These are phyloP conservation scores for Bremia lactucae DNA, from an alignment of 352 stramenopile genomes.

Conservation along the genomic window DNA sequence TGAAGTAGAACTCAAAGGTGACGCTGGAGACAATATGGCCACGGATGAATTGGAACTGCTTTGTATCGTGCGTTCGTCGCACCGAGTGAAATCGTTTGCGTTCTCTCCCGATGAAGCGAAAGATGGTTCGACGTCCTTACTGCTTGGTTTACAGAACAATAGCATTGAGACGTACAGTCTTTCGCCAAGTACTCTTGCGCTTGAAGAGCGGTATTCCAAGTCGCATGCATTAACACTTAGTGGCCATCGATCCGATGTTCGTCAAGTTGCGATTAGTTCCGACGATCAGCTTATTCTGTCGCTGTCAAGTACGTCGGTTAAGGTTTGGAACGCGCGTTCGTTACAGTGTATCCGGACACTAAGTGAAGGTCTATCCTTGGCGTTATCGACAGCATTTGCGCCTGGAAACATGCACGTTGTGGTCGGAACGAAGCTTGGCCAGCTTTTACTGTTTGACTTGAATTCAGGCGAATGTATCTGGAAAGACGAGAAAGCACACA, in stretches of 20 bases:
- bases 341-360: slow-evolving; percentile 87
- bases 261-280: slow-evolving; percentile 74
- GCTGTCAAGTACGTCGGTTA: slow-evolving; percentile 75
- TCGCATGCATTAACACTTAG: slow-evolving; percentile 61
- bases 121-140: slow-evolving; percentile 68
- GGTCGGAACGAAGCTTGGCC: slow-evolving; percentile 94
- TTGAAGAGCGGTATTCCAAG: slow-evolving; percentile 63
- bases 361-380: slow-evolving; percentile 64
- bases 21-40: slow-evolving; percentile 51
- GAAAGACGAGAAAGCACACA: slow-evolving; percentile 77
- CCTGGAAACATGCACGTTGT: slow-evolving; percentile 95
- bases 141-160: slow-evolving; percentile 88
- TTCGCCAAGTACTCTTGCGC: slow-evolving; percentile 33
- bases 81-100: slow-evolving; percentile 83
- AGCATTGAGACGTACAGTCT: slow-evolving; percentile 83
- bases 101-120: slow-evolving; percentile 79
- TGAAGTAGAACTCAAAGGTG: too few species aligned
- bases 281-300: slow-evolving; percentile 88
- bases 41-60: slow-evolving; percentile 81
- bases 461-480: slow-evolving; percentile 91
- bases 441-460: slow-evolving; percentile 90
- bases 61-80: slow-evolving; percentile 71
- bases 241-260: slow-evolving; percentile 89
- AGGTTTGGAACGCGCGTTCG: slow-evolving; percentile 89
- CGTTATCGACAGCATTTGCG: slow-evolving; percentile 91